These are phyloP conservation scores for Metschnikowia henanensis DNA, from an alignment of 805 yeast species.

Conservation along the genomic window DNA sequence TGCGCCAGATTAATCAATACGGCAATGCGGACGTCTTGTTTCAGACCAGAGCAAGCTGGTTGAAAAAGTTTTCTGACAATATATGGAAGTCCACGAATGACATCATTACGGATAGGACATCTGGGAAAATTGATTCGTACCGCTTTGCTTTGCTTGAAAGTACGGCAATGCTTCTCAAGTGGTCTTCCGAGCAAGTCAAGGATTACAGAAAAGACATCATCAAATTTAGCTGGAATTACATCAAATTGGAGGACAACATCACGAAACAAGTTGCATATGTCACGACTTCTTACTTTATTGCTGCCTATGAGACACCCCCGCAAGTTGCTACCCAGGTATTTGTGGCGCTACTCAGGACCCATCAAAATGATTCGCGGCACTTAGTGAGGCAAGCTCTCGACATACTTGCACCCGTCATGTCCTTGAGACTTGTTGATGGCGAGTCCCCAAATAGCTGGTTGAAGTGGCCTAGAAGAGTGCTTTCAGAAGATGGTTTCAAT, in stretches of 20 bases:
- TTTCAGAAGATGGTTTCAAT: constrained; percentile 86
- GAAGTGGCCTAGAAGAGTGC: constrained; percentile 90
- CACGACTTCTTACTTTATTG: constrained; percentile 80
- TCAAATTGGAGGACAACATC: constrained; percentile 83
- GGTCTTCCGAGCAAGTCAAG: constrained; percentile 58
- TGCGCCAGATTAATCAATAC: constrained; percentile 54
- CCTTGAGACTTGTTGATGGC: constrained; percentile 55
- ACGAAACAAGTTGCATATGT: constrained; percentile 93
- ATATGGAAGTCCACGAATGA: constrained; percentile 74
- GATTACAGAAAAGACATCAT: constrained; percentile 80
- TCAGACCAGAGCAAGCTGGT: constrained; percentile 54
- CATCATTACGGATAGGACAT: constrained; percentile 48
- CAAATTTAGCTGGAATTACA: constrained; percentile 92
- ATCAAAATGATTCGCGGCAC: constrained; percentile 79
- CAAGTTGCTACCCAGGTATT: constrained; percentile 90
- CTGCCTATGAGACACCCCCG: constrained; percentile 84
- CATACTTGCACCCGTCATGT: constrained; percentile 82
- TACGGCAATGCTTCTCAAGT: constrained; percentile 72
- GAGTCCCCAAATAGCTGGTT: constrained; percentile 74
- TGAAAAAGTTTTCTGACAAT: constrained; percentile 55
- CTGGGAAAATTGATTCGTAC: constrained; percentile 72
- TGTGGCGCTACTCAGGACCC: constrained; percentile 82
- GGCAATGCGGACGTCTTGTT: constrained; percentile 51
- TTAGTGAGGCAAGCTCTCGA: constrained; percentile 88
- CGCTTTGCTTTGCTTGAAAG: constrained; percentile 78